Evolutionary conservation across 2,329 filamentous ascomycete genomes (phyloP), one percentile per base, ranked within the genome.

Genomic region (Hypoxylon sp.): DNA sequence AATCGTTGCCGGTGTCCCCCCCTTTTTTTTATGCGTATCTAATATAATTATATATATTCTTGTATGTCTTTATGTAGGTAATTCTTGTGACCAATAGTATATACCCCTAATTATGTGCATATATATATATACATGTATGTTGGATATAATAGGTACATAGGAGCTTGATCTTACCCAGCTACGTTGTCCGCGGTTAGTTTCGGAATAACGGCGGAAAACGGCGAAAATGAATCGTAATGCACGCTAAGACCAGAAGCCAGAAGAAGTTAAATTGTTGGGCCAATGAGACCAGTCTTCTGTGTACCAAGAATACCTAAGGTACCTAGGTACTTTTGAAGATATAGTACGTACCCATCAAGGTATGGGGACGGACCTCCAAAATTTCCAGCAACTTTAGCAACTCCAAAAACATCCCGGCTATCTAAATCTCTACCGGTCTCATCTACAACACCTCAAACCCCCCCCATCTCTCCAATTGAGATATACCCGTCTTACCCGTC

Each of bases 341-440:
- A 23, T 5, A 5, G 23, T 23, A 43, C 38, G 17, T 43, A 43
- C 38, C 38, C 5, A 41, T 9, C 25, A 7, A 38, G 23, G 43
- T 25, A 21, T 36, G 19, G 53, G 65, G 65, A 65, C 68, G 68
- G 68, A 61, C 69, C 69, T 68, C 63, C 64, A 71, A 72, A 68
- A 65, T 67, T 67, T 67, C 60, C 34, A 61, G 56, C 38, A 43
- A 60, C 59, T 30, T 30, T 34, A 45, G 53, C 57, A 59, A 57
- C 59, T 65, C 56, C 60, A 68, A 68, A 68, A 67, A 60, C 34
- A 60, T 32, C 32, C 32, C 51, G 53, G 49, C 19, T 43, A 36
- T 53, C 38, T 36, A 57, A 63, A 57, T 57, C 60, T 63, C 32
- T 63, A 51, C 48, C 48, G 28, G 23, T 55, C 50, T 48, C 51